Base-by-base conservation (phyloP, 2,329 filamentous ascomycete species). In the Trichoderma oligosporum region DNA sequence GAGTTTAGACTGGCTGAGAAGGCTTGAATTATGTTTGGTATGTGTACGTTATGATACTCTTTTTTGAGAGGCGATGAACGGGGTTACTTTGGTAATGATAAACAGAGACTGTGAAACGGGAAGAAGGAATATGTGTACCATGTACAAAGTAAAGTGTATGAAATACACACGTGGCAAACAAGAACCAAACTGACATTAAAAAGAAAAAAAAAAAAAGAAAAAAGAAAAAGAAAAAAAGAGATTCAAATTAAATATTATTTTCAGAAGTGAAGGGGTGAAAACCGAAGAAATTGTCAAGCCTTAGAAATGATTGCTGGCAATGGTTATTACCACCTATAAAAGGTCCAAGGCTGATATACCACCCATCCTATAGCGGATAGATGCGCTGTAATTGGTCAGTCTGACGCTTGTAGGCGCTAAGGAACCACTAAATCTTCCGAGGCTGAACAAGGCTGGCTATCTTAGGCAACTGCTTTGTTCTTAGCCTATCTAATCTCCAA, bases 1-100 rank as follows among this genome's bases (percentile, higher is more conserved):
- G 82, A 89, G 73, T 86, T 87, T 65, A 67, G 70, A 47, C 68
- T 63, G 62, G 69, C 62, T 7, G 63, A 67, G 22, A 61, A 59
- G 56, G 51, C 59, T 31, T 63, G 51, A 59, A 7, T 33, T 11
- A 12, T 11, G 35, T 11, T 20, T 14, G 36, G n/a, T 14, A 33
- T 22, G 24, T 38, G 31, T 38, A 55, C 16, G 8, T 46, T 46
- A 33, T 33, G 48, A 33, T 12, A 8, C n/a, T 39, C 18, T 22
- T 38, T 18, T 18, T 18, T 14, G 27, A 18, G 18, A 41, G 12
- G 16, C 11, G 8, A 14, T 57, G 22, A 39, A 45, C 14, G 18
- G n/a, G n/a, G n/a, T n/a, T n/a, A 29, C 16, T 25, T 51, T 24
- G 52, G 25, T 29, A 27, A 14, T n/a, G 29, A n/a, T 12, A 45